Evolutionary conservation across 768 basidiomycete species (phyloP).

Genomic region (Lepiota venenata): DNA sequence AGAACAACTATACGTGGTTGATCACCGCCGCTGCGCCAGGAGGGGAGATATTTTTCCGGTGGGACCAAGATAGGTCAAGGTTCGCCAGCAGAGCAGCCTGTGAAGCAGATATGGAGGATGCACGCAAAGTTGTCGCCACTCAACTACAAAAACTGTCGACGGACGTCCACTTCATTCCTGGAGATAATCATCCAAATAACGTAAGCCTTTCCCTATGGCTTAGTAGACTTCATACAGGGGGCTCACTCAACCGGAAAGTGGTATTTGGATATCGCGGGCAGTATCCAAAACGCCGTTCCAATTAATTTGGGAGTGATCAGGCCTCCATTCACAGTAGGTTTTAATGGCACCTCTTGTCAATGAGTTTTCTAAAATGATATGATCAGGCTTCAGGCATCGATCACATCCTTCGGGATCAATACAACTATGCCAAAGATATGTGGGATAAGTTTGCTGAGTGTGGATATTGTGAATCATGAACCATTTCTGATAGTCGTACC

Average conservation of each 20-base stretch:
- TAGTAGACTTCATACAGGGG: too few species aligned
- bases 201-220: not conserved
- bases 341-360: too few species aligned
- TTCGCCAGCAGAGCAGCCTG: conserved; percentile 5
- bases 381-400: too few species aligned
- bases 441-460: too few species aligned
- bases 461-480: too few species aligned
- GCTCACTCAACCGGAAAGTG: too few species aligned
- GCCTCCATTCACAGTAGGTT: not conserved
- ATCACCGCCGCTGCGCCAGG: conserved; percentile 6
- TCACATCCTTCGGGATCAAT: too few species aligned
- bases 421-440: too few species aligned
- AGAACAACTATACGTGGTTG: not conserved
- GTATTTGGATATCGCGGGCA: not conserved
- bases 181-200: not conserved
- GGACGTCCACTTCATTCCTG: not conserved
- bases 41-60: not conserved
- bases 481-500: too few species aligned
- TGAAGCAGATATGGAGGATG: conserved; percentile 1
- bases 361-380: too few species aligned
- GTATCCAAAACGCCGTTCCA: not conserved
- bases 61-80: not conserved
- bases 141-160: too few species aligned
- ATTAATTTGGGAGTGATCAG: not conserved
- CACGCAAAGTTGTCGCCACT: not conserved